Evolutionary conservation across 768 basidiomycete species (phyloP), one percentile per base, ranked within the genome.

Genomic region (Auriscalpium microsporum): DNA sequence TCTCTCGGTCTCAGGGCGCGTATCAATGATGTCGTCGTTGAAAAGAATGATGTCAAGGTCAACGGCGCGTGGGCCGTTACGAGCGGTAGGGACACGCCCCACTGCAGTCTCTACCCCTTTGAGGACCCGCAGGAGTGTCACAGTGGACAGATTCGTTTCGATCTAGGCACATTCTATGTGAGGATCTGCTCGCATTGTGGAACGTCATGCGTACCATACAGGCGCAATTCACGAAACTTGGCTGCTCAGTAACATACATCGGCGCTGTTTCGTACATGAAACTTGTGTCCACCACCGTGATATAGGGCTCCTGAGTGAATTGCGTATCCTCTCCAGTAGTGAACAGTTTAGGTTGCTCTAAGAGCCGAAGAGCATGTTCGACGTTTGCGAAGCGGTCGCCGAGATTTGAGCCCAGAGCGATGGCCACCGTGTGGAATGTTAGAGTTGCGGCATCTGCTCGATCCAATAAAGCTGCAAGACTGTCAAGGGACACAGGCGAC

Each of bases 201-300:
- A 28, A 16, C 48, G 10, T 42, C 10, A 47, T 42, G 76, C 89
- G 55, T 58, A 95, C 94, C 69, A 92, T 73, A 58, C 92, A 88
- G n/a, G 90, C 90, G 60, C 90, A 88, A 64, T 97, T 99, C 56
- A 88, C 78, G 70, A 97, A 98, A 37, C 75, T 72, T 11, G 86
- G 87, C 67, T 99, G 96, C 55, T 96, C 86, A 10, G 81, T 81
- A 45, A 95, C 87, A 67, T 99, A 98, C 96, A 99, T 98, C 0
- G 96, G 91, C 10, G 85, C 77, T 17, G 88, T 94, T 70, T 97
- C 88, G 66, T 97, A 98, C 73, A 97, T 66, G 70, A 93, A 90
- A 65, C 91, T 93, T 1, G 91, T 94, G 62, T 90, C 78, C 19
- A 84, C 68, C 33, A 95, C 74, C 14, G 64, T 64, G 2, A 77